phyloP scores from a whole-genome alignment of 164 flowering plant species.

The Berberis thunbergii region DNA sequence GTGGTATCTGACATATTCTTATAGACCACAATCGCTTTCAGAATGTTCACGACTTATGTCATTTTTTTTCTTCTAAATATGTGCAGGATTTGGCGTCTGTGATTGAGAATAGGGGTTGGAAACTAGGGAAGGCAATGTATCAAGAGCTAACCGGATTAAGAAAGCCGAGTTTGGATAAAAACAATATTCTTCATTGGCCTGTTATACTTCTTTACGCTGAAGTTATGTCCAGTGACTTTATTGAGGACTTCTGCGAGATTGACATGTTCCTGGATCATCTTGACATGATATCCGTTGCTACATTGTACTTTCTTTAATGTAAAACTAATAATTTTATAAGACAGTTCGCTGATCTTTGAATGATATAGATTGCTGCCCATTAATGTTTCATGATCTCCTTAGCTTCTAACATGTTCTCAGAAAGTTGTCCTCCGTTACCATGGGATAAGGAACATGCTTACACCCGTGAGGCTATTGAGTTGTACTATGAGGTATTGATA shows the following conservation, averaged over 20 bases:
- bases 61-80: background rate
- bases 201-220: slow-evolving; percentile 88
- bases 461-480: slow-evolving; percentile 66
- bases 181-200: slow-evolving; percentile 87
- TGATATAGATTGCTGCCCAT: background rate
- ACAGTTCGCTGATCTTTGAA: background rate
- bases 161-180: slow-evolving; percentile 60
- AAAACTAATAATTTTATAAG: background rate
- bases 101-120: slow-evolving; percentile 53
- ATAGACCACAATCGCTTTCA: no score
- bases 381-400: slow-evolving; percentile 33
- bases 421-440: slow-evolving; percentile 57
- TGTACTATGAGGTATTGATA: slow-evolving; percentile 69
- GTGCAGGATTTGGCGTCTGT: slow-evolving; percentile 66
- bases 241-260: slow-evolving; percentile 92
- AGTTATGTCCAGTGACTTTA: slow-evolving; percentile 92
- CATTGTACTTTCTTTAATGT: background rate
- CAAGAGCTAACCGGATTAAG: slow-evolving; percentile 70
- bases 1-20: no score
- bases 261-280: slow-evolving; percentile 82
- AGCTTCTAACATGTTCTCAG: slow-evolving; percentile 88
- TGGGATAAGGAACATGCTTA: slow-evolving; percentile 76
- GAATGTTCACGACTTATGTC: background rate
- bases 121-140: slow-evolving; percentile 68
- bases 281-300: slow-evolving; percentile 71